Percentiles rank a stretch among this genome's conserved stretches.
phyloP scores from a whole-genome alignment of 2,329 filamentous ascomycete genomes.

The Aspergillus hortae region DNA sequence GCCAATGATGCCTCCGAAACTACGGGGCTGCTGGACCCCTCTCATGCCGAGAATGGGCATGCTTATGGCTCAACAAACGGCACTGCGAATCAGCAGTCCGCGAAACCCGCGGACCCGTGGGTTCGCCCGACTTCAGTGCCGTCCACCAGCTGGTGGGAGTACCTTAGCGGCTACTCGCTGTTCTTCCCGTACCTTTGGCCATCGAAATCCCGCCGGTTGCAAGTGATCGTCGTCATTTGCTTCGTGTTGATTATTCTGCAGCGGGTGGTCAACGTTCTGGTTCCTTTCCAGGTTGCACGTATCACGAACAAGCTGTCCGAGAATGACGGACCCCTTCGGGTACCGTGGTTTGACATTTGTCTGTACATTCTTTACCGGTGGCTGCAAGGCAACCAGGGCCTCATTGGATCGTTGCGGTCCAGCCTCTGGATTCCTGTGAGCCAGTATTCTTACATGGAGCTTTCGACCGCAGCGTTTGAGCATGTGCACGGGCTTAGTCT shows the following conservation, averaged over 20 bases:
- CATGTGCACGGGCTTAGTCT: slow-evolving; percentile 93
- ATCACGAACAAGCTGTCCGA: slow-evolving; percentile 73
- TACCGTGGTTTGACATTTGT: slow-evolving; percentile 71
- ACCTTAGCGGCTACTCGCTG: slow-evolving; percentile 83
- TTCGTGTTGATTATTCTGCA: slow-evolving; percentile 77
- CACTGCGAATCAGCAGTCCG: slow-evolving; percentile 36
- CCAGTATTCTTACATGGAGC: slow-evolving; percentile 91
- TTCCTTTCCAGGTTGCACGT: slow-evolving; percentile 74
- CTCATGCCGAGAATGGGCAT: slow-evolving; percentile 45
- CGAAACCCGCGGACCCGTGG: slow-evolving; percentile 64
- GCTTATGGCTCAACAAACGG: slow-evolving; percentile 50
- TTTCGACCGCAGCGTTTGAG: slow-evolving; percentile 94
- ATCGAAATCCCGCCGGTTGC: slow-evolving; percentile 69
- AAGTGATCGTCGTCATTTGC: slow-evolving; percentile 76
- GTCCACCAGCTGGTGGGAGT: slow-evolving; percentile 93
- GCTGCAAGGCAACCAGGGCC: slow-evolving; percentile 82
- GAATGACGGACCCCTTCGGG: slow-evolving; percentile 50
- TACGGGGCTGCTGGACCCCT: slow-evolving; percentile 39
- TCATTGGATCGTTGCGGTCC: slow-evolving; percentile 77
- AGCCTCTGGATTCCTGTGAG: slow-evolving; percentile 94
- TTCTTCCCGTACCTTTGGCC: slow-evolving; percentile 99
- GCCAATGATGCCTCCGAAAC: slow-evolving; percentile 42
- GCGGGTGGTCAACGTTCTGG: slow-evolving; percentile 78
- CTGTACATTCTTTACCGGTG: slow-evolving; percentile 75
- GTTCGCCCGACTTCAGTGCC: slow-evolving; percentile 84